These are phyloP conservation scores for Papiliotrema flavescens DNA, from an alignment of 1,284 basidiomycete genomes.

Conservation along the genomic window DNA sequence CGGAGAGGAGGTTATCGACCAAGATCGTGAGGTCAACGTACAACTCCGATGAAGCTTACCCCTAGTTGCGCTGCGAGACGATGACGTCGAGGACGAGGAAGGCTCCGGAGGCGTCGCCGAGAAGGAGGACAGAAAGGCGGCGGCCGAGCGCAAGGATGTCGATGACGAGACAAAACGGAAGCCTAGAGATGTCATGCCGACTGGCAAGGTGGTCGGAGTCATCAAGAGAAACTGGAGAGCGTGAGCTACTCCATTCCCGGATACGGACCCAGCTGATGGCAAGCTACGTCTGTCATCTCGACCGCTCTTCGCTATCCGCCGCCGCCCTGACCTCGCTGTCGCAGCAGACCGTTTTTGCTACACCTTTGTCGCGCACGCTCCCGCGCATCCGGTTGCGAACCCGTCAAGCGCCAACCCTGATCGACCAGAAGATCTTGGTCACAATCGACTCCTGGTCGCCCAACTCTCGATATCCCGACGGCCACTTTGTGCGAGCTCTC, in stretches of 20 bases:
- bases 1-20: conserved; percentile 87
- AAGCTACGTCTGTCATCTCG: conserved; percentile 94
- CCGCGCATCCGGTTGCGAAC: conserved; percentile 93
- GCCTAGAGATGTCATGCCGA: conserved; percentile 62
- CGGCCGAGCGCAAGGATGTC: conserved; percentile 38
- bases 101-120: conserved; percentile 49
- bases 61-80: conserved; percentile 76
- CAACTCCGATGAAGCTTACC: not conserved
- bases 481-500: conserved; percentile 91
- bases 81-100: conserved; percentile 72
- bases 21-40: conserved; percentile 61
- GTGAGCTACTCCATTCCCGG: conserved; percentile 59
- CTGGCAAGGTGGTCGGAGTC: conserved; percentile 85
- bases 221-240: conserved; percentile 95
- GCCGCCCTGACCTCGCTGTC: conserved; percentile 75
- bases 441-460: conserved; percentile 89
- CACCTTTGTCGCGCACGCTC: conserved; percentile 84
- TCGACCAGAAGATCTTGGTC: conserved; percentile 94
- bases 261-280: conserved; percentile 10
- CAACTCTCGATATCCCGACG: conserved; percentile 88
- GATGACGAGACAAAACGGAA: conserved; percentile 46
- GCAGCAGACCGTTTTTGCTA: conserved; percentile 90
- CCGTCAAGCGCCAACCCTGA: conserved; percentile 80
- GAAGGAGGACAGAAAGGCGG: conserved; percentile 39
- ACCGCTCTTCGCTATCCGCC: conserved; percentile 78